Conservation (phyloP, 2,329 filamentous ascomycete species). For the Botrytis squamosa region DNA sequence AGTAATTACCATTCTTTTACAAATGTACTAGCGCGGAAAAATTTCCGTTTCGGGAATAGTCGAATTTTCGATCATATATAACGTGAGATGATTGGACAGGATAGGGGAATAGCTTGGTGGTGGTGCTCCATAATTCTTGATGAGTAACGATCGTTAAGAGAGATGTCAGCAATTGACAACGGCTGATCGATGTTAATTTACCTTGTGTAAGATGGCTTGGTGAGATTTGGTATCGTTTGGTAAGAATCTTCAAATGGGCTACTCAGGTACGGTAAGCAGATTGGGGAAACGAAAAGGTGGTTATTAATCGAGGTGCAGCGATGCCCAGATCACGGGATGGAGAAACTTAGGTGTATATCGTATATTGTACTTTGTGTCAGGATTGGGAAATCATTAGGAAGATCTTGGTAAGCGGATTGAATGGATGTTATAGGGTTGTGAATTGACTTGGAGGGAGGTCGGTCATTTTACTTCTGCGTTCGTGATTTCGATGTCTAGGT, state of each 20-base stretch:
- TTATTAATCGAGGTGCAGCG: neutral
- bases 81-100: neutral
- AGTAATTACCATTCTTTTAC: neutral
- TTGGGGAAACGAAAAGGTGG: neutral
- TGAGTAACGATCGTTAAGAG: neutral
- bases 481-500: neutral
- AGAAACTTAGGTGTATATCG: neutral
- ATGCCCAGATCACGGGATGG: neutral
- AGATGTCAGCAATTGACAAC: constrained; percentile 5
- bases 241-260: neutral
- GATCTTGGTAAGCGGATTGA: neutral
- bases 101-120: neutral
- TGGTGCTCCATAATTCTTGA: neutral
- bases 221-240: neutral
- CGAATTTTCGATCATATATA: neutral
- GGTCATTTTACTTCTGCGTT: neutral
- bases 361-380: neutral
- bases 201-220: neutral
- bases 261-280: neutral
- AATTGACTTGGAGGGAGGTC: neutral
- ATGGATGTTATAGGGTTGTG: neutral
- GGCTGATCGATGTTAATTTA: too few species aligned
- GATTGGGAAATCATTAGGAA: neutral
- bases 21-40: neutral
- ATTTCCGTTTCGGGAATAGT: too few species aligned